Evolutionary conservation across 768 basidiomycete species (phyloP).

Genomic region (Macrocybe gigantea): DNA sequence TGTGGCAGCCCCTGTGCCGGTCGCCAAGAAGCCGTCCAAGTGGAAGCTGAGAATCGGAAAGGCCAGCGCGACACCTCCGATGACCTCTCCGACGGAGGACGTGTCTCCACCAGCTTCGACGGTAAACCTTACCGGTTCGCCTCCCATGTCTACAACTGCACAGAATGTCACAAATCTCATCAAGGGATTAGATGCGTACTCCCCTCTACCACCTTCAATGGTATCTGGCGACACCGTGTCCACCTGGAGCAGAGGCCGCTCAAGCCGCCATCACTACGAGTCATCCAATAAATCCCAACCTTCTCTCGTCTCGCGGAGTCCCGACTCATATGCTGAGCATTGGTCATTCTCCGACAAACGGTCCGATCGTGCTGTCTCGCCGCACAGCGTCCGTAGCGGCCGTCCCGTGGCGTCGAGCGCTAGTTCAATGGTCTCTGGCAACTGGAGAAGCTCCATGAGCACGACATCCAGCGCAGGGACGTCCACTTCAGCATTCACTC

Average conservation of each 20-base stretch:
- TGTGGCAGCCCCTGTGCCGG: constrained; percentile 23
- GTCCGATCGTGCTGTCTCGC: constrained; percentile 46
- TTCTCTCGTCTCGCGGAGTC: constrained; percentile 17
- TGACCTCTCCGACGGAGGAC: constrained; percentile 35
- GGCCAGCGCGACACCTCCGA: constrained; percentile 30
- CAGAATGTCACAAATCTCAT: constrained; percentile 73
- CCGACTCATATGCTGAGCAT: constrained; percentile 23
- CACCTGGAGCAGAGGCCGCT: constrained; percentile 47
- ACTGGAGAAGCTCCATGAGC: constrained; percentile 76
- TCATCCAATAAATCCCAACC: constrained; percentile 11
- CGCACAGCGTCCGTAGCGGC: constrained; percentile 52
- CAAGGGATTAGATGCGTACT: constrained; percentile 57
- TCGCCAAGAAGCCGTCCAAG: constrained; percentile 78
- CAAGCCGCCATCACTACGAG: constrained; percentile 11
- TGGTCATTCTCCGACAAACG: constrained; percentile 26
- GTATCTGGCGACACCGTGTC: constrained; percentile 32
- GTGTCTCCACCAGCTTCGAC: constrained; percentile 21
- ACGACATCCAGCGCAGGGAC: constrained; percentile 66
- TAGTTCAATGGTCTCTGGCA: constrained; percentile 57
- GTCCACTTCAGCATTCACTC: constrained; percentile 68
- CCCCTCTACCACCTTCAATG: constrained; percentile 19
- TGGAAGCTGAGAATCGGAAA: constrained; percentile 79
- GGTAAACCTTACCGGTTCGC: constrained; percentile 18
- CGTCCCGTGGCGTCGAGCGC: constrained; percentile 51
- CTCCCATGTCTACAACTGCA: constrained; percentile 59